phyloP scores from a whole-genome alignment of 129 eudicot genomes.

The Artemisia annua region DNA sequence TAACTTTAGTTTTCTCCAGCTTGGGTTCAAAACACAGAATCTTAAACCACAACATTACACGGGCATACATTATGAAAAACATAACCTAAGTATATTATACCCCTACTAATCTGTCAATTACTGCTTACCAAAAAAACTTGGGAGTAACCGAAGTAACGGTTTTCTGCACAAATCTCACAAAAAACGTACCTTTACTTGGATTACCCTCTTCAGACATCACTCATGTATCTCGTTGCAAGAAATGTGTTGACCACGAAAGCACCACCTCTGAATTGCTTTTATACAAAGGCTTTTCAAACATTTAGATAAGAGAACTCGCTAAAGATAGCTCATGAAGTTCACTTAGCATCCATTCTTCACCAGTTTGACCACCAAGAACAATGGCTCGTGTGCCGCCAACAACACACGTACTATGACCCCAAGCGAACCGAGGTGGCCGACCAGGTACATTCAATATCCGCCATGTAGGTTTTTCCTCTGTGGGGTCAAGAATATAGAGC shows the following conservation, averaged over 20 bases:
- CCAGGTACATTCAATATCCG: conserved; percentile 67
- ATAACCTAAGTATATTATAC: conserved; percentile 37
- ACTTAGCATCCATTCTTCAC: conserved; percentile 83
- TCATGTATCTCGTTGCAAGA: conserved; percentile 6
- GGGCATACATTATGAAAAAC: conserved; percentile 23
- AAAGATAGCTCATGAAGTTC: conserved; percentile 76
- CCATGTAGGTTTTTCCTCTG: conserved; percentile 82
- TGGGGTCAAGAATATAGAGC: conserved; percentile 76
- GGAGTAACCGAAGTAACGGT: conserved; percentile 21
- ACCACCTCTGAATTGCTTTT: conserved; percentile 11
- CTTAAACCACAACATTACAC: conserved; percentile 21
- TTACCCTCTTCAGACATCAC: conserved; percentile 21
- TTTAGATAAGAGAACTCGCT: conserved; percentile 48
- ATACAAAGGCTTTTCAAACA: neutral
- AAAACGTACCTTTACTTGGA: conserved; percentile 25
- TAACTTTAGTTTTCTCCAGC: conserved; percentile 22
- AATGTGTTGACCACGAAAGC: conserved; percentile 7
- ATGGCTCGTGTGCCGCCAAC: conserved; percentile 77
- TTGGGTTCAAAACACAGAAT: conserved; percentile 13
- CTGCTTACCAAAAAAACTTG: conserved; percentile 35
- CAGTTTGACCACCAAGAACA: conserved; percentile 76
- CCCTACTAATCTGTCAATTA: conserved; percentile 42
- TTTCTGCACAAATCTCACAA: conserved; percentile 39
- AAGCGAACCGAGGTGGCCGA: conserved; percentile 66
- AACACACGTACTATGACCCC: conserved; percentile 79